phyloP scores from a whole-genome alignment of 805 yeast species.

The Wickerhamomyces subpelliculosus region DNA sequence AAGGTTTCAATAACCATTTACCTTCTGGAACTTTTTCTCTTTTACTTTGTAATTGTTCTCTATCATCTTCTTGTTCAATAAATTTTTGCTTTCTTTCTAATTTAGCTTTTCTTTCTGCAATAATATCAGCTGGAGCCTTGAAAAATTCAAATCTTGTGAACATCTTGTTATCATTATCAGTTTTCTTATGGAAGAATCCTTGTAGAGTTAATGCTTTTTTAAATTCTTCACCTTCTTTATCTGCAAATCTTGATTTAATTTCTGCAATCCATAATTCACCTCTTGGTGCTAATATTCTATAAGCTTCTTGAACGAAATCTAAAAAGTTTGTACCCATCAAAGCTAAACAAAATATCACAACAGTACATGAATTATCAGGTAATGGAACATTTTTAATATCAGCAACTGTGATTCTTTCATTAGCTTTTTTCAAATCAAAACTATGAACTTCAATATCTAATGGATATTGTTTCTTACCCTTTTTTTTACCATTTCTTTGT shows the following conservation, averaged over 20 bases:
- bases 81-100: conserved; percentile 59
- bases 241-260: conserved; percentile 85
- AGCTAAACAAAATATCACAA: conserved; percentile 91
- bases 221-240: conserved; percentile 72
- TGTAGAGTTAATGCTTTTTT: conserved; percentile 65
- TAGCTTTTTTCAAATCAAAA: conserved; percentile 87
- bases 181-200: conserved; percentile 84
- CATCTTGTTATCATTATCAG: conserved; percentile 88
- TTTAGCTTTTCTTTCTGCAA: conserved; percentile 55
- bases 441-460: conserved; percentile 65
- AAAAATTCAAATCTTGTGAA: conserved; percentile 91
- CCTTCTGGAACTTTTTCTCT: conserved; percentile 63
- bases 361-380: conserved; percentile 66
- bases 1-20: conserved; percentile 88
- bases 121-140: conserved; percentile 69
- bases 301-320: conserved; percentile 87
- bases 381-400: conserved; percentile 90
- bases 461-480: conserved; percentile 29
- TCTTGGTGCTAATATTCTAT: conserved; percentile 76
- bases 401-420: conserved; percentile 90
- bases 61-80: conserved; percentile 61
- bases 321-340: conserved; percentile 96
- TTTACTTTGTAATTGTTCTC: conserved; percentile 50
- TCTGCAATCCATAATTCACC: conserved; percentile 98
- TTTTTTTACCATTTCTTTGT: conserved; percentile 23